These are phyloP conservation scores for Dictyostelium firmibasis DNA, from an alignment of 78 protist species.

Conservation along the genomic window DNA sequence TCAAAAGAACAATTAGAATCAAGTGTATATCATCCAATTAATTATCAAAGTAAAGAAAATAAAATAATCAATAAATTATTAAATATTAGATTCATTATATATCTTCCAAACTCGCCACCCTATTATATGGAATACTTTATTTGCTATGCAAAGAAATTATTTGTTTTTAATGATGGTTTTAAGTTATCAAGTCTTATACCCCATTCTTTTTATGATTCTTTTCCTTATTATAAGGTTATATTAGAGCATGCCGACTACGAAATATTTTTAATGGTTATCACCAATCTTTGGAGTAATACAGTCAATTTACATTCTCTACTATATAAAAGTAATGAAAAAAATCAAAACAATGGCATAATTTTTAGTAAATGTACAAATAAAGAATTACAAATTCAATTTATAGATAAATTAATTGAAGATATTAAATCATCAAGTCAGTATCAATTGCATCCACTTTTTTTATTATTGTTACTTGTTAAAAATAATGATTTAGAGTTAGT, in stretches of 20 bases:
- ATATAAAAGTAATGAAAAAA: neutral
- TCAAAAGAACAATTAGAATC: neutral
- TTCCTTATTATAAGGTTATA: no score
- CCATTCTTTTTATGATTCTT: no score
- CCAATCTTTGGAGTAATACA: no score
- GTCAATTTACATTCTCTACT: no score
- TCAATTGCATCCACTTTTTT: neutral
- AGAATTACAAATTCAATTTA: neutral
- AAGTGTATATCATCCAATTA: neutral
- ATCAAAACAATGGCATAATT: no score
- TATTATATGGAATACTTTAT: neutral
- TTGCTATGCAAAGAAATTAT: neutral
- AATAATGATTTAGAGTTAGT: neutral
- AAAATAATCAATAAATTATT: neutral
- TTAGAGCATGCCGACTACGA: neutral
- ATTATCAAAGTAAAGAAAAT: neutral
- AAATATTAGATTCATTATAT: neutral
- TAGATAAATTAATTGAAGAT: neutral
- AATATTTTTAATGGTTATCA: no score
- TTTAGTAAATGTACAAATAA: neutral
- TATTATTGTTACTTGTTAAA: neutral
- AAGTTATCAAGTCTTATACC: no score
- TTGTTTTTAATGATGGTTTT: neutral
- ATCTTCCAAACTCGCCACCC: neutral
- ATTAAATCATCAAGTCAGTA: neutral